Evolutionary conservation across 306 rosid genomes (phyloP).

Genomic region (Dryas drummondii): DNA sequence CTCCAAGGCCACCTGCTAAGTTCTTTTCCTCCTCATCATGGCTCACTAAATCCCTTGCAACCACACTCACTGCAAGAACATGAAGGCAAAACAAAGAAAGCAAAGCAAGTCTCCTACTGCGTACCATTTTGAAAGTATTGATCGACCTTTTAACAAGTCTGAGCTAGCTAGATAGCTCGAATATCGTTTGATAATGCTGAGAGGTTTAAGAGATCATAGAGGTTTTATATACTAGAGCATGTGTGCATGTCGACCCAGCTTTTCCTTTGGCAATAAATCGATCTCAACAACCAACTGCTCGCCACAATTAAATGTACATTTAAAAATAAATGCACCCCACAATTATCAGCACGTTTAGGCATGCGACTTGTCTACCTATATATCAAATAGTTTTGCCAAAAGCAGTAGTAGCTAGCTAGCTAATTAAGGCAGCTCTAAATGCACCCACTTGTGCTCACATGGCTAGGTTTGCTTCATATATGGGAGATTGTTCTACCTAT

Average conservation of each 20-base stretch:
- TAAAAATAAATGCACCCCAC: constrained; percentile 14
- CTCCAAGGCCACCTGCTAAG: constrained; percentile 32
- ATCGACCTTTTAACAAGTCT: background rate
- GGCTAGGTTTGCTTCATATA: background rate
- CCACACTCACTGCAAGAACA: constrained; percentile 50
- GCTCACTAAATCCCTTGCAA: constrained; percentile 52
- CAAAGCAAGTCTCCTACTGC: constrained; percentile 29
- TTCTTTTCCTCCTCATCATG: constrained; percentile 41
- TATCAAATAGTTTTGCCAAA: constrained; percentile 5
- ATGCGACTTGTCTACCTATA: background rate
- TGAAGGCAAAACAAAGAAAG: constrained; percentile 50
- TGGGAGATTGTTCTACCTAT: background rate
- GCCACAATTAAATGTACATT: constrained; percentile 34
- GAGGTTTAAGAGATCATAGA: background rate
- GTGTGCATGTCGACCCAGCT: background rate
- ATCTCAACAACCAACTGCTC: constrained; percentile 59
- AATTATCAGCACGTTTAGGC: constrained; percentile 18
- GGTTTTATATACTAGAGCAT: background rate
- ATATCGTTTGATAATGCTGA: constrained; percentile 17
- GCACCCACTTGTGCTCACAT: background rate
- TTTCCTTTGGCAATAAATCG: constrained; percentile 29
- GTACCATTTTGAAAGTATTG: constrained; percentile 27
- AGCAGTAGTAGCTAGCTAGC: constrained; percentile 12
- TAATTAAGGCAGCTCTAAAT: background rate
- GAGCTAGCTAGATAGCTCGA: background rate